Conservation (phyloP, 257 asterid species). For the Rauvolfia tetraphylla region DNA sequence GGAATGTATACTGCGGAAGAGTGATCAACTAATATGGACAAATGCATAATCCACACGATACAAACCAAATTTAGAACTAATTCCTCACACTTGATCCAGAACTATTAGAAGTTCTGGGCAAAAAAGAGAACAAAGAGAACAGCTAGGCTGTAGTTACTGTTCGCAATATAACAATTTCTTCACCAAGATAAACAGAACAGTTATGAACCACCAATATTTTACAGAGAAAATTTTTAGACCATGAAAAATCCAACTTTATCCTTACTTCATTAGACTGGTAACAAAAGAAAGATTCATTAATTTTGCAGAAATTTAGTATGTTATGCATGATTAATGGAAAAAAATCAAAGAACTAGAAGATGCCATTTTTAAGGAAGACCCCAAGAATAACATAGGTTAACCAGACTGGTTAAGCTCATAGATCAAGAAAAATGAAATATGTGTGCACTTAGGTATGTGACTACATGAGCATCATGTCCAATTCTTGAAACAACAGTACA, state of each 20-base stretch:
- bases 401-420: neutral
- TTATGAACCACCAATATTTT: neutral
- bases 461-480: neutral
- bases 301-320: neutral
- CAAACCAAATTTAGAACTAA: neutral
- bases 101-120: neutral
- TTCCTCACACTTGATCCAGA: neutral
- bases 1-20: neutral
- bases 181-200: neutral
- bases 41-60: neutral
- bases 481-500: neutral
- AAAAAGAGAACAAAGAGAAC: neutral
- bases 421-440: neutral
- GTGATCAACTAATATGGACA: neutral
- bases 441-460: neutral
- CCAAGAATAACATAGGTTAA: neutral
- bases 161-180: neutral
- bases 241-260: neutral
- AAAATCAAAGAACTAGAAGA: neutral
- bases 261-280: neutral
- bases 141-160: neutral
- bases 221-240: neutral
- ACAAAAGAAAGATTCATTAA: neutral
- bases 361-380: neutral
- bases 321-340: conserved; percentile 4